Base-by-base conservation (phyloP, 176 grass and related monocot species). In the Oryza rufipogon region DNA sequence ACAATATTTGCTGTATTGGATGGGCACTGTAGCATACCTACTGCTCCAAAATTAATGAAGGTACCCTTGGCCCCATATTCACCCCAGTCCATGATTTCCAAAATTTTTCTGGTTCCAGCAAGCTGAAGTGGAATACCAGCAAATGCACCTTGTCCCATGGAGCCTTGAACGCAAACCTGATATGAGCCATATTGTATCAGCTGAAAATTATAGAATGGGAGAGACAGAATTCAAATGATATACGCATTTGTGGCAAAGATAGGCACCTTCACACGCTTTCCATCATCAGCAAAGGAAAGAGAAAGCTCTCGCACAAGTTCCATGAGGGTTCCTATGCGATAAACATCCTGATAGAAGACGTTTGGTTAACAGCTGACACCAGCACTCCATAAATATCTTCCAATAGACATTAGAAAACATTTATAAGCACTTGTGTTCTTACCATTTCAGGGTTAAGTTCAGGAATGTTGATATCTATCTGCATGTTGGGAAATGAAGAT, bases 361-460 rank as follows among this genome's bases (percentile, higher is more conserved):
- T 73, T 70, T 64, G 51, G 16, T 83, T 71, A 9, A 80, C 51
- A 85, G 72, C 70, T 12, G 17, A 86, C 19, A 51, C 26, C 23
- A 77, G 52, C 7, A 54, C 64, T 63, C 8, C 19, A 63, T n/a
- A n/a, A 63, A 49, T 41, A 15, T 78, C 78, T 46, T 22, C 47
- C 17, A 7, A 71, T 15, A 10, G n/a, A 11, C 22, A 63, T 11
- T 22, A 78, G 10, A 73, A 78, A 81, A 68, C 77, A 61, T 68
- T 85, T 49, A 76, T 41, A 82, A 78, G 73, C 7, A 73, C 16
- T 41, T 68, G 14, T 30, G 71, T 33, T 66, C 81, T 91, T 95
- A 98, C 95, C 95, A 95, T 88, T 82, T 98, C 95, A n/a, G 95
- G 95, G 79, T 98, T 95, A 88, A 95, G 95, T 77, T 98, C 95